These are phyloP conservation scores for Annulohypoxylon stygium DNA, from an alignment of 495 filamentous ascomycete genomes.

Conservation along the genomic window DNA sequence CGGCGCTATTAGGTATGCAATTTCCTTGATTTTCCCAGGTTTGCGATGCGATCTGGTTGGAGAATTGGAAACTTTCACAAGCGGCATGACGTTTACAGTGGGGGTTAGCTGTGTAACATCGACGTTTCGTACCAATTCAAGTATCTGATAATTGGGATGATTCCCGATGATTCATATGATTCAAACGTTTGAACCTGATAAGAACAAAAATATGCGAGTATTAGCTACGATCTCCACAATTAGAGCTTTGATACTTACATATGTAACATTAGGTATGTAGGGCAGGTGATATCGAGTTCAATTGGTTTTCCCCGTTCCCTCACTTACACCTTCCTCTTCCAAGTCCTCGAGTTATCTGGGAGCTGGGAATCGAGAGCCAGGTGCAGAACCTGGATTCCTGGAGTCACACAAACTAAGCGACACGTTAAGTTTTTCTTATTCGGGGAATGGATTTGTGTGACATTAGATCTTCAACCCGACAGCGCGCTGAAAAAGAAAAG, in stretches of 20 bases:
- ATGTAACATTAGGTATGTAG: not conserved
- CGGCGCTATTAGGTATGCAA: not conserved
- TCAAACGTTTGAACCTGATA: not conserved
- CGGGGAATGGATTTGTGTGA: not conserved
- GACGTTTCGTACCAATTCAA: not conserved
- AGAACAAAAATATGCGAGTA: not conserved
- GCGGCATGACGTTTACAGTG: slow-evolving; percentile 26
- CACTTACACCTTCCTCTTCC: not conserved
- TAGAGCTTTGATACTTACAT: not conserved
- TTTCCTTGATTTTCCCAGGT: slow-evolving; percentile 28
- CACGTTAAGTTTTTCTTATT: not conserved
- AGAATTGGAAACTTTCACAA: slow-evolving; percentile 22
- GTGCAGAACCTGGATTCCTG: not conserved
- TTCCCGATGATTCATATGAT: too few species aligned
- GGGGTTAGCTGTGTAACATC: slow-evolving; percentile 2
- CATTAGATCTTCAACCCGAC: not conserved
- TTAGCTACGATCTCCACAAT: not conserved
- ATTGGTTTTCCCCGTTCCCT: not conserved
- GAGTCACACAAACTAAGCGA: slow-evolving; percentile 1
- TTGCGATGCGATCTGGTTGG: slow-evolving; percentile 34
- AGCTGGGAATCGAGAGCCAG: not conserved
- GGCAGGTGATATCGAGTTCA: not conserved
- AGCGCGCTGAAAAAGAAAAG: not conserved
- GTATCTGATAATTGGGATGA: not conserved
- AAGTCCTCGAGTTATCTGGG: not conserved